Evolutionary conservation across 2,329 filamentous ascomycete species (phyloP), one percentile per base, ranked within the genome.

Genomic region (Pseudocercospora pini-densiflorae): DNA sequence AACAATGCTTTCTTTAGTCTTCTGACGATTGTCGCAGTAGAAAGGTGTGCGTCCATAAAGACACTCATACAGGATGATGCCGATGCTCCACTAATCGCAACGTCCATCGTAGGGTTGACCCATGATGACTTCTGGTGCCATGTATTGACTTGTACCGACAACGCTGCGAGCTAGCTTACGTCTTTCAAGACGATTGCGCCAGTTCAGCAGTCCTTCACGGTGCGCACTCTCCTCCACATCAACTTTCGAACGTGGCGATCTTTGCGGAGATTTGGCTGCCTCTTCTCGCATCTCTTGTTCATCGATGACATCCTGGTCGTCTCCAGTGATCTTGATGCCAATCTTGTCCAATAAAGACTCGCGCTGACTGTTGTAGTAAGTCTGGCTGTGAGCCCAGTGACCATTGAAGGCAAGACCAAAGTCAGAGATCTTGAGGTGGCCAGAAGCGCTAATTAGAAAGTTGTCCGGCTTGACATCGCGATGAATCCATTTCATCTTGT

Each of bases 401-500:
- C 94, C 94, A 75, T 97, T 92, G 76, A 98, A 98, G 0, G 94
- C 93, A 43, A 99, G 86, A 0, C 95, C 94, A 78, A 99, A 99
- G 74, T 99, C 95, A 0, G 94, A 96, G 45, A 98, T 97, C 76
- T 96, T 97, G 66, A 98, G 80, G 77, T 99, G 95, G 0, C 95
- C 94, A 19, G 91, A 91, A 0, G 92, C 87, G 8, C 91, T 92
- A 73, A 98, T 93, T 31, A 98, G 85, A 74, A 99, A 98, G 74
- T 99, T 99, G 83, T 98, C 94, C 0, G 94, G 95, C 78, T 99
- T 99, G 77, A 98, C 88, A 79, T 98, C 95, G 19, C 94, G 90
- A 77, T 99, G 95, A 57, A 99, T 97, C 85, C 93, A 97, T 59
- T 87, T 87, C 72, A 97, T 87, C 12, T 88, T 87, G 82, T 98